These are phyloP conservation scores for Wilcoxina mikolae DNA, from an alignment of 495 filamentous ascomycete species.

Conservation along the genomic window DNA sequence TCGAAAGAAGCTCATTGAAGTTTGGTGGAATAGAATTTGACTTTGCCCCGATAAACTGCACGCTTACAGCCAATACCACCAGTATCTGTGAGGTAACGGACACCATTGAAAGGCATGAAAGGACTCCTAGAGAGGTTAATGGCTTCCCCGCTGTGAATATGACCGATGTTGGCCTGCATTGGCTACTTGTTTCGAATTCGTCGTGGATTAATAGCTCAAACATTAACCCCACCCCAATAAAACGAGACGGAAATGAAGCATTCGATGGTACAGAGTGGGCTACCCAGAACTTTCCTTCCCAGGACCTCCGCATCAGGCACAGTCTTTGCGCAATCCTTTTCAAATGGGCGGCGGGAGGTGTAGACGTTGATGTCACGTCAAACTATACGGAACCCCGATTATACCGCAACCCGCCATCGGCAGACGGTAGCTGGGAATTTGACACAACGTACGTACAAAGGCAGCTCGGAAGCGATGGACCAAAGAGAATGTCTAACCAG, in stretches of 20 bases:
- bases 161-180: neutral
- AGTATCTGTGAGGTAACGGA: neutral
- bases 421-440: neutral
- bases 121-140: neutral
- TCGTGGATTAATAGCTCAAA: neutral
- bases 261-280: neutral
- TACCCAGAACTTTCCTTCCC: neutral
- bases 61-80: neutral
- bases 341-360: slow-evolving; percentile 1
- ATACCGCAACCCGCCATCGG: neutral
- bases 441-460: neutral
- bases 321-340: neutral
- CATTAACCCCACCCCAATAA: neutral
- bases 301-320: neutral
- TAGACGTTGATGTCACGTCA: neutral
- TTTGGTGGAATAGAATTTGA: neutral
- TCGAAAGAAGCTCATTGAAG: neutral
- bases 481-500: neutral
- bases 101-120: neutral
- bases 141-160: neutral
- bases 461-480: neutral
- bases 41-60: neutral
- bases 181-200: neutral
- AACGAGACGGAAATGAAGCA: neutral
- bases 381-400: neutral